Conservation (phyloP, 257 asterid genomes). For the Fraxinus quadrangulata region DNA sequence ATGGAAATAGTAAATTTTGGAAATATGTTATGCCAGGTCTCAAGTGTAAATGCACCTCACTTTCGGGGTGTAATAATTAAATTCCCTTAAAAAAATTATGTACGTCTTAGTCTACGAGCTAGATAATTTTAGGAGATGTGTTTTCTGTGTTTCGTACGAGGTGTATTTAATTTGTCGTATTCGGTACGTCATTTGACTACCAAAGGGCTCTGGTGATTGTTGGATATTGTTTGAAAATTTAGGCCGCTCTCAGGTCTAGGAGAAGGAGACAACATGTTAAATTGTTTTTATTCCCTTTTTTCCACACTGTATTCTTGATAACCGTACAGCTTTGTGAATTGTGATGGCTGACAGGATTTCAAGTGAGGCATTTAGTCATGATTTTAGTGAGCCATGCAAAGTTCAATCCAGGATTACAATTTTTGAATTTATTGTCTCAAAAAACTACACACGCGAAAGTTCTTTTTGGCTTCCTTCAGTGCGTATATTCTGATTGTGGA, state of each 20-base stretch:
- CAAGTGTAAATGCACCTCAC: background rate
- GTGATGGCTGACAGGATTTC: constrained; percentile 19
- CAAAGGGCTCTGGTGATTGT: background rate
- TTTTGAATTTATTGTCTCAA: constrained; percentile 21
- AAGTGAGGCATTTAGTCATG: constrained; percentile 4
- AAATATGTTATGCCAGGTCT: background rate
- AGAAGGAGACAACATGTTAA: background rate
- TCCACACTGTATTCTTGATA: constrained; percentile 10
- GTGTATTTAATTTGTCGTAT: background rate
- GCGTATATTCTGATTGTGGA: constrained; percentile 26
- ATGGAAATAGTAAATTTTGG: background rate
- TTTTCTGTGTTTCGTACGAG: background rate
- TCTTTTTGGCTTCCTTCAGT: constrained; percentile 19
- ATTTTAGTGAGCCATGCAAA: constrained; percentile 11
- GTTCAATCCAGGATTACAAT: constrained; percentile 17
- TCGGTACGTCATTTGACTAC: background rate
- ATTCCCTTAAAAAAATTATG: background rate
- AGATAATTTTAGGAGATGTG: background rate
- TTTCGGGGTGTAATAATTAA: background rate
- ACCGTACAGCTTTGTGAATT: constrained; percentile 12
- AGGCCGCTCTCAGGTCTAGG: background rate
- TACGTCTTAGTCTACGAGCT: background rate
- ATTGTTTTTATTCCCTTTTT: constrained; percentile 9
- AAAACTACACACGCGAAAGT: constrained; percentile 7
- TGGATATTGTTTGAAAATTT: constrained; percentile 2